Percentiles rank a stretch among this genome's conserved stretches.
Evolutionary conservation across 495 filamentous ascomycete genomes (phyloP).

Genomic region (Xanthoparmelia taractica): DNA sequence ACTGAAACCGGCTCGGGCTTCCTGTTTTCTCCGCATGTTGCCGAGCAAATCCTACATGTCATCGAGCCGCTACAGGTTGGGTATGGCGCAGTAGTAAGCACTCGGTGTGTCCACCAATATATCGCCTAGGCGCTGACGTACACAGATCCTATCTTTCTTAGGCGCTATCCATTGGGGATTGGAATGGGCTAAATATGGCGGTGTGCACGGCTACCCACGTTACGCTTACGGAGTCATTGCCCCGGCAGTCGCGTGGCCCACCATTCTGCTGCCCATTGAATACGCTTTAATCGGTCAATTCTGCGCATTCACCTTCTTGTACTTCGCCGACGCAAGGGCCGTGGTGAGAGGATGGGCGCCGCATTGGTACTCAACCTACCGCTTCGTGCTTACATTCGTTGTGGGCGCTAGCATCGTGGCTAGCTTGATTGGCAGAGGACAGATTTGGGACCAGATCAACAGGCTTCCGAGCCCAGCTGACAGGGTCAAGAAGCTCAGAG

Average conservation of each 20-base stretch:
- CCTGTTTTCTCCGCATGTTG: conserved; percentile 62
- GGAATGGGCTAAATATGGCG: conserved; percentile 69
- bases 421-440: conserved; percentile 76
- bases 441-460: conserved; percentile 57
- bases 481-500: conserved; percentile 56
- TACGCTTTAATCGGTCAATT: conserved; percentile 89
- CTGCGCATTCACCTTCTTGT: conserved; percentile 77
- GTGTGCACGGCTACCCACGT: conserved; percentile 62
- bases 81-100: conserved; percentile 80
- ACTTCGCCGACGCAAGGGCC: conserved; percentile 78
- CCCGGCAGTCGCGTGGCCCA: conserved; percentile 87
- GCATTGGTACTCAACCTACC: conserved; percentile 85
- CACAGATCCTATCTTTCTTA: conserved; percentile 85
- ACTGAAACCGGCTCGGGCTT: conserved; percentile 50
- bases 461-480: conserved; percentile 44
- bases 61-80: conserved; percentile 89
- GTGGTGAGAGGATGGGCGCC: conserved; percentile 75
- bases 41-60: conserved; percentile 64
- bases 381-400: conserved; percentile 90
- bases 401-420: conserved; percentile 84
- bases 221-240: conserved; percentile 79
- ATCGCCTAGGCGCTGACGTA: neutral
- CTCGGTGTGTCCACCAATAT: conserved; percentile 3
- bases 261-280: conserved; percentile 75
- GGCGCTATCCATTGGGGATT: conserved; percentile 94